Evolutionary conservation across 176 grass and related monocot species (phyloP).

Genomic region (Raddia guianensis): DNA sequence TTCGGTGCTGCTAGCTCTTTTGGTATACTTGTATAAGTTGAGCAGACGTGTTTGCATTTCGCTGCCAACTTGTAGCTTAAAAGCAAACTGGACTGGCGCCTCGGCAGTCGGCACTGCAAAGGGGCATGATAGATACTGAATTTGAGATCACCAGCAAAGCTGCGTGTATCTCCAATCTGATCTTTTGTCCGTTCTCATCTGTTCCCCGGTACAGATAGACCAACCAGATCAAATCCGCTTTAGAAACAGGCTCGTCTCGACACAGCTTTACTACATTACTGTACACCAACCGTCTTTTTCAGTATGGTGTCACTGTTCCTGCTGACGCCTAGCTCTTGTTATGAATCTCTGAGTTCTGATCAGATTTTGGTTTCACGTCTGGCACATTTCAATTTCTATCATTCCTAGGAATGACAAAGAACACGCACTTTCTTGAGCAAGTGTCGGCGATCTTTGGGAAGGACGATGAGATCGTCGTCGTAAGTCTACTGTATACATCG

Average conservation of each 20-base stretch:
- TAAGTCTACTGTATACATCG: slow-evolving; percentile 24
- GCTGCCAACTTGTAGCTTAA: slow-evolving; percentile 11
- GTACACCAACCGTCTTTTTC: background rate
- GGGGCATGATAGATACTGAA: background rate
- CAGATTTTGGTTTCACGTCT: background rate
- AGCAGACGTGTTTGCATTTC: background rate
- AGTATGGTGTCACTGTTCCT: background rate
- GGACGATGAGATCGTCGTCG: slow-evolving; percentile 69
- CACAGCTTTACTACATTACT: background rate
- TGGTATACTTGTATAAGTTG: background rate
- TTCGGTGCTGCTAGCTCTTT: background rate
- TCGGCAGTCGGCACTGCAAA: background rate
- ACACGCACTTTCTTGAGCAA: slow-evolving; percentile 63
- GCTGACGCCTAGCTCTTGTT: background rate
- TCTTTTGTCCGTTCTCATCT: background rate
- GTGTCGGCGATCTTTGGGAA: slow-evolving; percentile 51
- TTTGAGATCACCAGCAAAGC: background rate
- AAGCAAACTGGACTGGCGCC: background rate
- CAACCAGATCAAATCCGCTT: background rate
- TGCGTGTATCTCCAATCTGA: background rate
- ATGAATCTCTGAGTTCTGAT: background rate
- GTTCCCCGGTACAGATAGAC: background rate
- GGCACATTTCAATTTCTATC: background rate
- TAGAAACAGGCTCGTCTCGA: background rate
- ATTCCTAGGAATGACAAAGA: slow-evolving; percentile 57